phyloP scores from a whole-genome alignment of 1,139 yeast genomes.

The Nakaseomyces uthaithaninus region DNA sequence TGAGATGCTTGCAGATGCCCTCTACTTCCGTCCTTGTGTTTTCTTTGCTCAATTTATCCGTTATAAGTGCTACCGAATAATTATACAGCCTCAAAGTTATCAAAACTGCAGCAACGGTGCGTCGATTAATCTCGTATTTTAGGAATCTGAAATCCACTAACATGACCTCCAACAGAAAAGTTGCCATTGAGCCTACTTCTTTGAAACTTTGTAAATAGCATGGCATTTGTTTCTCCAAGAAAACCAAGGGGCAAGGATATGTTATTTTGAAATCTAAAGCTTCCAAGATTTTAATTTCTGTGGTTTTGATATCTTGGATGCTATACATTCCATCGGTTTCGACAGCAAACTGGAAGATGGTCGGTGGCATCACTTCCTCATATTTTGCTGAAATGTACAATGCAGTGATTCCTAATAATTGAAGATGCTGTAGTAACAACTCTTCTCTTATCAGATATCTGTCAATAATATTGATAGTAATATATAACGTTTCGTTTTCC shows the following conservation, averaged over 20 bases:
- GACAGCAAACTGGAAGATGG: conserved; percentile 1
- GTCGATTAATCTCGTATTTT: not conserved
- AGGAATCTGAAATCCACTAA: conserved; percentile 1
- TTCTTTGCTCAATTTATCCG: not conserved
- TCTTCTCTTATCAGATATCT: not conserved
- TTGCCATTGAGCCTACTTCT: not conserved
- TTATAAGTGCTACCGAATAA: not conserved
- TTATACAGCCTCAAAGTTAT: conserved; percentile 2
- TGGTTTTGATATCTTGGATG: not conserved
- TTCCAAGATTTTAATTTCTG: conserved; percentile 4
- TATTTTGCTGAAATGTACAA: conserved; percentile 3
- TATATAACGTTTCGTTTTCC: conserved; percentile 3
- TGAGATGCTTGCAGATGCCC: not conserved
- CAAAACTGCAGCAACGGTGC: not conserved
- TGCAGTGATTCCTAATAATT: not conserved
- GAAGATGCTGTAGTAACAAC: not conserved
- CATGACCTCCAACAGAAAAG: not conserved
- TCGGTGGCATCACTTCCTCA: conserved; percentile 4
- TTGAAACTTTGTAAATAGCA: not conserved
- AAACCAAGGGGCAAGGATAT: not conserved
- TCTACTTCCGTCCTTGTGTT: not conserved
- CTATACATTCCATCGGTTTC: conserved; percentile 1
- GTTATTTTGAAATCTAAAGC: not conserved
- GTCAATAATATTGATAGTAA: not conserved
- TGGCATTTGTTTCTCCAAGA: not conserved